Conservation (phyloP, 352 stramenopile genomes). For the Globisporangium paddicum region DNA sequence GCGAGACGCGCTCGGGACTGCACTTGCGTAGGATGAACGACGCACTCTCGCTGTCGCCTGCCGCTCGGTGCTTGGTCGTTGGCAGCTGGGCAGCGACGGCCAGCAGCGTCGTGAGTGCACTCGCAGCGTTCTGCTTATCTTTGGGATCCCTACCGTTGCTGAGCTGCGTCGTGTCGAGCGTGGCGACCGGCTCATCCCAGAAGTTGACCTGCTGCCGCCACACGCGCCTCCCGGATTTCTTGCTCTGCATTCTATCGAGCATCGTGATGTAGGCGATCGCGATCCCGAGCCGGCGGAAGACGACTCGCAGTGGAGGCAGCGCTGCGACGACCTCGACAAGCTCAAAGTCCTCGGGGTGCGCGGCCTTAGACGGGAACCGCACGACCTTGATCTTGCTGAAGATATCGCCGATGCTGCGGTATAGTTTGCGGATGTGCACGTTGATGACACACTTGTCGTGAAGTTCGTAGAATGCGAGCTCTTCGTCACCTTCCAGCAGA, state of each 20-base stretch:
- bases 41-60: neutral
- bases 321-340: slow-evolving; percentile 56
- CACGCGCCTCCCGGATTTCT: slow-evolving; percentile 35
- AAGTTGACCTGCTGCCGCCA: slow-evolving; percentile 41
- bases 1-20: slow-evolving; percentile 29
- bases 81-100: neutral
- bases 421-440: slow-evolving; percentile 37
- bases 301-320: slow-evolving; percentile 43
- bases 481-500: slow-evolving; percentile 55
- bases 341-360: slow-evolving; percentile 40
- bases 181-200: slow-evolving; percentile 27
- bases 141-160: neutral
- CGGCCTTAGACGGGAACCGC: slow-evolving; percentile 22
- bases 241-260: slow-evolving; percentile 43
- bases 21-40: slow-evolving; percentile 41
- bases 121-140: neutral
- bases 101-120: neutral
- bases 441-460: slow-evolving; percentile 47
- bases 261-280: slow-evolving; percentile 56
- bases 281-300: slow-evolving; percentile 52
- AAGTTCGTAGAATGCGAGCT: slow-evolving; percentile 50
- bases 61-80: neutral
- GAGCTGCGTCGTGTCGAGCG: neutral
- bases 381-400: slow-evolving; percentile 60
- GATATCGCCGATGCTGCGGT: slow-evolving; percentile 58